Percentiles rank a stretch among this genome's conserved stretches.
Conservation (phyloP, 2,329 filamentous ascomycete genomes). For the Colletotrichum sp. region DNA sequence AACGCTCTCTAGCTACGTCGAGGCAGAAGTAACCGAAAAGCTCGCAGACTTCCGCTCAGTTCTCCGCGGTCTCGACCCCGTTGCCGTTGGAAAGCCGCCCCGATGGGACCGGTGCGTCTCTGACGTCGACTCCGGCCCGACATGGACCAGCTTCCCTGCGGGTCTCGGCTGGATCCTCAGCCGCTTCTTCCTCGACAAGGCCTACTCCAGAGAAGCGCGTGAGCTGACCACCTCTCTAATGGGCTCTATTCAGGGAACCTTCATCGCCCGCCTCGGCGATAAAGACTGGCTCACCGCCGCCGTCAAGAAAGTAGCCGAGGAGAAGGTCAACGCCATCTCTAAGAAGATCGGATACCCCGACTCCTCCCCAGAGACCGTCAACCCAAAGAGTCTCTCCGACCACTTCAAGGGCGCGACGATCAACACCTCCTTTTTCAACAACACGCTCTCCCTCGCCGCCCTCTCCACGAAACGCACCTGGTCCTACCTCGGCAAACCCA, state of each 20-base stretch:
- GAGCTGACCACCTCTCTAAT: slow-evolving; percentile 71
- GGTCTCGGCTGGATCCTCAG: slow-evolving; percentile 71
- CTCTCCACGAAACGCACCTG: slow-evolving; percentile 56
- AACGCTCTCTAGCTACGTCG: slow-evolving; percentile 55
- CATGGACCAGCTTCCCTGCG: slow-evolving; percentile 15
- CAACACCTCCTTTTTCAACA: slow-evolving; percentile 60
- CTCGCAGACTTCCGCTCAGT: slow-evolving; percentile 53
- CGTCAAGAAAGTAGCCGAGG: slow-evolving; percentile 62
- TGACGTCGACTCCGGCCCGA: slow-evolving; percentile 49
- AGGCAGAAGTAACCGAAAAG: slow-evolving; percentile 63
- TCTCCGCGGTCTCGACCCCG: not conserved
- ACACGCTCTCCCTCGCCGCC: slow-evolving; percentile 54
- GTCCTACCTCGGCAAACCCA: slow-evolving; percentile 63
- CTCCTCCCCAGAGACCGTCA: slow-evolving; percentile 63
- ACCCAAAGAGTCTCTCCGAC: slow-evolving; percentile 57
- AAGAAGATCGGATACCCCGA: slow-evolving; percentile 73
- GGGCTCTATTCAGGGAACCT: slow-evolving; percentile 72
- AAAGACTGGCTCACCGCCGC: slow-evolving; percentile 69
- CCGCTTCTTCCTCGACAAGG: slow-evolving; percentile 72
- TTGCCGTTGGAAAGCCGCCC: slow-evolving; percentile 52
- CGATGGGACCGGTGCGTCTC: slow-evolving; percentile 69
- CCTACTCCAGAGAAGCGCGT: slow-evolving; percentile 70
- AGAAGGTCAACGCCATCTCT: slow-evolving; percentile 69
- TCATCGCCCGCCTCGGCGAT: slow-evolving; percentile 61
- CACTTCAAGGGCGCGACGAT: slow-evolving; percentile 64